Base-by-base conservation (phyloP, 148 eudicot genomes). In the Rhododendron kiyosumense region DNA sequence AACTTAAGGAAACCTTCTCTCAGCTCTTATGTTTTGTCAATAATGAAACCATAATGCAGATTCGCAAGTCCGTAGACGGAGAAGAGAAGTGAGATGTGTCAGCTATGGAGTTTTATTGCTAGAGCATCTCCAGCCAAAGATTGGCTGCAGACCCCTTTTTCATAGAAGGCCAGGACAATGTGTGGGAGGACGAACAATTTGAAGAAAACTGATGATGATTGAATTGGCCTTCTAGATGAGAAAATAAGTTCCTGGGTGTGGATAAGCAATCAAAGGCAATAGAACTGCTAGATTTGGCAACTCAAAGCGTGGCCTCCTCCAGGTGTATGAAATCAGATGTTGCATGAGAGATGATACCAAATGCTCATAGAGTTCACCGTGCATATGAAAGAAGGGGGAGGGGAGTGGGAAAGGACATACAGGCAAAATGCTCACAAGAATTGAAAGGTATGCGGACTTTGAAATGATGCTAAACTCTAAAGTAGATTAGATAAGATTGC, bases 341-440 rank as follows among this genome's bases (percentile, higher is more conserved):
- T 81, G 78, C 67, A 85, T 85, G 85, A 85, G 85, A 85, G 89
- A 59, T 30, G 83, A 74, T 14, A 82, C 81, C 7, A 83, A 51
- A 48, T 32, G 69, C 77, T 59, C 15, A 18, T 24, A 6, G 28
- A 83, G 83, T 81, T 71, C 22, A 86, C 28, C 41, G 15, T 54
- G 9, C 26, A 3, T 57, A 77, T 2, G 48, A 36, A 51, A 5
- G 48, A 24, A 49, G 9, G 77, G 46, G 36, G 15, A 15, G 20
- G 48, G 38, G 43, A 69, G 28, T 26, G 26, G 51, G 26, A 48
- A 28, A 20, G 17, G 32, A 26, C 73, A 26, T 67, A 26, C 14
- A 11, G 73, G 32, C 32, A 67, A 26, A 67, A n/a, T 3, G 15
- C 14, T 67, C 73, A 67, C 73, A 8, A 67, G 28, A 67, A 67